Evolutionary conservation across 805 yeast species (phyloP).

Genomic region (Brettanomyces naardenensis): DNA sequence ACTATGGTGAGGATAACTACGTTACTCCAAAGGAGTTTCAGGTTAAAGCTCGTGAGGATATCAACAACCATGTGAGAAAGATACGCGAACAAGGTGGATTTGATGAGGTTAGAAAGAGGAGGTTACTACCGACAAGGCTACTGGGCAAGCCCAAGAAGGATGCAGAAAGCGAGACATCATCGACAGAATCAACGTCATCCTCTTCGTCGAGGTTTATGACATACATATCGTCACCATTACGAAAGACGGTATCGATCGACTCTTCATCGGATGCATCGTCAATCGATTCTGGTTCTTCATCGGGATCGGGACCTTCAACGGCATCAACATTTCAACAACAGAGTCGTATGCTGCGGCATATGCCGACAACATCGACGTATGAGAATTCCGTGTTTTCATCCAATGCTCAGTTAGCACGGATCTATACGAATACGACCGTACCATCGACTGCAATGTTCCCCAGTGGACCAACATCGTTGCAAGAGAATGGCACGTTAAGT

Average conservation of each 20-base stretch:
- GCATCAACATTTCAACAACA: conserved; percentile 9
- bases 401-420: conserved; percentile 16
- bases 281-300: conserved; percentile 13
- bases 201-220: conserved; percentile 7
- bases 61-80: conserved; percentile 20
- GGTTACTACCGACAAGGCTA: neutral
- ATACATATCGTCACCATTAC: conserved; percentile 28
- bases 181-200: neutral
- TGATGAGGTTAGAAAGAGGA: neutral
- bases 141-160: neutral
- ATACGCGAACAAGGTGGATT: conserved; percentile 6
- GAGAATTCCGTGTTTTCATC: conserved; percentile 16
- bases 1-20: conserved; percentile 19
- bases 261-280: conserved; percentile 20
- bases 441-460: conserved; percentile 3
- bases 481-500: conserved; percentile 11
- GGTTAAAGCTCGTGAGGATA: conserved; percentile 25
- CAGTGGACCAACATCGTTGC: neutral
- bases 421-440: conserved; percentile 21
- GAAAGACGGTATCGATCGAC: conserved; percentile 18
- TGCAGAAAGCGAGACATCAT: neutral
- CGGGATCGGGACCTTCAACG: neutral
- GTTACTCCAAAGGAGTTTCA: conserved; percentile 27
- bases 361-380: conserved; percentile 2
- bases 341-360: conserved; percentile 5